phyloP scores from a whole-genome alignment of 2,329 filamentous ascomycete species.

The Cytospora piceicola region DNA sequence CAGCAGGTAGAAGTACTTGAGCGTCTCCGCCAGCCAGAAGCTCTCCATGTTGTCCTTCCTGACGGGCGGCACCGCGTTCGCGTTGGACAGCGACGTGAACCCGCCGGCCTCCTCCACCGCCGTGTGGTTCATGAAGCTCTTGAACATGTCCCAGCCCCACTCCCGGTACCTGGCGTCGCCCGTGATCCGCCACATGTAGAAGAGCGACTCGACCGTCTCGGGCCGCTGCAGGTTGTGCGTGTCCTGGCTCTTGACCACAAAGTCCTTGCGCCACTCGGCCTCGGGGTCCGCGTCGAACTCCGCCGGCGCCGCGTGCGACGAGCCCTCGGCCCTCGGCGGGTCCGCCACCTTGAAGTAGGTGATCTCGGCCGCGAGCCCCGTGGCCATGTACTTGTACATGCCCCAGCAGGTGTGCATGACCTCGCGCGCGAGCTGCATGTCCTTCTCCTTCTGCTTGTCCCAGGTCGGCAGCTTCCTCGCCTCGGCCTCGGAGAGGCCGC shows the following conservation, averaged over 20 bases:
- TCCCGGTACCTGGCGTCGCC: slow-evolving; percentile 86
- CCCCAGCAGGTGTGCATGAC: slow-evolving; percentile 97
- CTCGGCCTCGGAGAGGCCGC: slow-evolving; percentile 73
- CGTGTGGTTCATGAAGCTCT: slow-evolving; percentile 84
- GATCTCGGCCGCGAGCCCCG: slow-evolving; percentile 93
- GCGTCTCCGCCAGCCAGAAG: slow-evolving; percentile 97
- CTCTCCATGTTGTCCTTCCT: slow-evolving; percentile 94
- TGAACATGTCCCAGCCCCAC: slow-evolving; percentile 99
- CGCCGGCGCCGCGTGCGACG: slow-evolving; percentile 53
- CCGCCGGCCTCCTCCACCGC: slow-evolving; percentile 76
- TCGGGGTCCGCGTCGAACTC: slow-evolving; percentile 56
- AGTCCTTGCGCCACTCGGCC: slow-evolving; percentile 76
- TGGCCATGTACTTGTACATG: slow-evolving; percentile 90
- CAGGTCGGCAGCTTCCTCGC: slow-evolving; percentile 74
- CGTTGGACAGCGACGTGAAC: slow-evolving; percentile 81
- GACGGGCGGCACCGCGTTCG: slow-evolving; percentile 70
- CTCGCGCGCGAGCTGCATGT: slow-evolving; percentile 85
- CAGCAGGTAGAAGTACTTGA: slow-evolving; percentile 96
- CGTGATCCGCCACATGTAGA: slow-evolving; percentile 99
- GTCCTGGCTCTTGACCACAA: slow-evolving; percentile 78
- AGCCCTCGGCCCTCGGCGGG: slow-evolving; percentile 66
- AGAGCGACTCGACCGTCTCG: slow-evolving; percentile 93
- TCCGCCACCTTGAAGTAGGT: slow-evolving; percentile 81
- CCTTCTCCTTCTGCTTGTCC: slow-evolving; percentile 79
- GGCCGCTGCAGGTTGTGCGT: slow-evolving; percentile 91